These are phyloP conservation scores for Licmophora abbreviata DNA, from an alignment of 108 stramenopile species.

Conservation along the genomic window DNA sequence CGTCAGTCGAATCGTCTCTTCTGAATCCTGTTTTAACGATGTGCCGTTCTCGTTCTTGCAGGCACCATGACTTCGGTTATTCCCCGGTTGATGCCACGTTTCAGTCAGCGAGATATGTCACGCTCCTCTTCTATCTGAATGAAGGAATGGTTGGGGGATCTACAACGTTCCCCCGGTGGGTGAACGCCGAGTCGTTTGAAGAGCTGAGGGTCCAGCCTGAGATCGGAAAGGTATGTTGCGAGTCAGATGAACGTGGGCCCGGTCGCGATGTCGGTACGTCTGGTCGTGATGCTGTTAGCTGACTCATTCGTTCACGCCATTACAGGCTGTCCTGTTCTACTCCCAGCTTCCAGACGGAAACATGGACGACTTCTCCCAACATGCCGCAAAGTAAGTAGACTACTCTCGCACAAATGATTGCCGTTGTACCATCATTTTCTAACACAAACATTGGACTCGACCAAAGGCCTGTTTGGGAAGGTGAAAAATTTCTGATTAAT, in stretches of 20 bases:
- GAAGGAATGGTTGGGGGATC: constrained; percentile 63
- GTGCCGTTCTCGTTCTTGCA: neutral
- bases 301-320: neutral
- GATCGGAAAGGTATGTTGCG: too few relatives aligned
- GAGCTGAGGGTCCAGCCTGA: constrained; percentile 1
- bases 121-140: constrained; percentile 81
- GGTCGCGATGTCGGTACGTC: neutral
- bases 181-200: constrained; percentile 61
- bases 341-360: constrained; percentile 88
- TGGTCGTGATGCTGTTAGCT: too few relatives aligned
- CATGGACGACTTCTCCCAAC: constrained; percentile 77
- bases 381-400: constrained; percentile 62
- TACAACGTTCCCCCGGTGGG: constrained; percentile 72
- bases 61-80: constrained; percentile 8
- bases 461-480: constrained; percentile 47
- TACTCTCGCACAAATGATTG: too few relatives aligned
- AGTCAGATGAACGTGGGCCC: neutral
- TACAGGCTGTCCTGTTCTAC: constrained; percentile 75
- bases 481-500: constrained; percentile 69
- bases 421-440: too few relatives aligned
- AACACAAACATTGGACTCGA: too few relatives aligned
- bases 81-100: neutral
- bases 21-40: neutral
- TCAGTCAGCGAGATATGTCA: constrained; percentile 68
- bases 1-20: neutral